A percentile compares a stretch with the other conserved stretches of the same genome.
phyloP scores from a whole-genome alignment of 192 early-diverging fungal genomes.

The Glomus cerebriforme region DNA sequence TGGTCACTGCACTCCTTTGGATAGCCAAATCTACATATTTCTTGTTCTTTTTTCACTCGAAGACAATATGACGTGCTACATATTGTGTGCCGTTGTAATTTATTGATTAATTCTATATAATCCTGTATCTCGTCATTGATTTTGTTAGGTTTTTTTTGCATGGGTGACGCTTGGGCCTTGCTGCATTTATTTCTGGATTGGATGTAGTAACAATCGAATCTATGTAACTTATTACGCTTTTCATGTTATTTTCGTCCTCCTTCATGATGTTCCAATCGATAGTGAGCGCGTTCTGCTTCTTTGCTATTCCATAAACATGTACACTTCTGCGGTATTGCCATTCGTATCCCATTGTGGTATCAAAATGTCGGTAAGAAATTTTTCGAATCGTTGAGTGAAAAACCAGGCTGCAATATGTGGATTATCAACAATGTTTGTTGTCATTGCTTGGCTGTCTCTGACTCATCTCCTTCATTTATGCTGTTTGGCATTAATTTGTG shows the following conservation, averaged over 20 bases:
- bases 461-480: too few relatives aligned
- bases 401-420: too few relatives aligned
- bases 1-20: neutral
- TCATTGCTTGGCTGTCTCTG: neutral
- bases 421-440: too few relatives aligned
- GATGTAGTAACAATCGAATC: neutral
- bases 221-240: neutral
- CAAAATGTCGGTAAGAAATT: conserved; percentile 5
- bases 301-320: neutral
- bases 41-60: neutral
- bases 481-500: too few relatives aligned
- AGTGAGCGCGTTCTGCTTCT: neutral
- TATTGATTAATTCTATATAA: neutral
- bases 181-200: neutral
- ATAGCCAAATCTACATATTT: neutral
- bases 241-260: neutral
- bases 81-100: neutral
- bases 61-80: neutral
- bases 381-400: neutral
- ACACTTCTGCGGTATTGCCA: neutral
- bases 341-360: conserved; percentile 43
- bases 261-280: neutral
- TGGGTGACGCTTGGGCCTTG: neutral
- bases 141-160: neutral
- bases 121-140: neutral